Base-by-base conservation (phyloP, 2,329 filamentous ascomycete genomes). In the Phaeosphaeriaceae sp. region DNA sequence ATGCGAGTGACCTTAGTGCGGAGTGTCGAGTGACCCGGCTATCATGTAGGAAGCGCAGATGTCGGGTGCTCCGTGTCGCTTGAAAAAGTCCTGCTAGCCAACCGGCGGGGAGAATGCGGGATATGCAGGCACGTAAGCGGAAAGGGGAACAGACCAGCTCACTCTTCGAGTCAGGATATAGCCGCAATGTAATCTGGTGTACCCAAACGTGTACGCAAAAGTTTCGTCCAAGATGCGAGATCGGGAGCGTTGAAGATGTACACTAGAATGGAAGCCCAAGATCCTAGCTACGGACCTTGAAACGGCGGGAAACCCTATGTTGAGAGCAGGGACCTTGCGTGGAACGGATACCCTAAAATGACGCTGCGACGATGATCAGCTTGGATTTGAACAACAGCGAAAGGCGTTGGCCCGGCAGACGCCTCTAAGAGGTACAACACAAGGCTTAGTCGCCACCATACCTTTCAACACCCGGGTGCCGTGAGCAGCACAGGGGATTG, bases 281-380 rank as follows among this genome's bases (percentile, higher is more conserved):
- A 50, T 52, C 54, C 63, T 58, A 58, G 58, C 61, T 57, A 68
- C 50, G 57, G 54, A 59, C 54, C 59, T 53, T 62, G 61, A 57
- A 57, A 53, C 52, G 21, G 45, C 44, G 57, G 50, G 41, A 60
- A 57, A 49, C 61, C 45, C 51, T 47, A 56, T 51, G 58, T 54
- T 41, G 51, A 57, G 57, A 24, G 55, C 59, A 60, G 51, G 60
- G 56, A 48, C 49, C 27, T 58, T 31, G 53, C 53, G 58, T 58
- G 63, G 54, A 58, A 58, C 58, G 51, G 54, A 53, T 60, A 48
- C 60, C 50, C 55, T 61, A 65, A 55, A 48, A 68, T 66, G 66
- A 72, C 65, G 70, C 71, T 72, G 67, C 67, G 65, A 61, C 57
- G 62, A 45, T 63, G 61, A 71, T 71, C 68, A 72, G 68, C 67